Evolutionary conservation across 345 rosid species (phyloP).

Genomic region (Corymbia maculata): DNA sequence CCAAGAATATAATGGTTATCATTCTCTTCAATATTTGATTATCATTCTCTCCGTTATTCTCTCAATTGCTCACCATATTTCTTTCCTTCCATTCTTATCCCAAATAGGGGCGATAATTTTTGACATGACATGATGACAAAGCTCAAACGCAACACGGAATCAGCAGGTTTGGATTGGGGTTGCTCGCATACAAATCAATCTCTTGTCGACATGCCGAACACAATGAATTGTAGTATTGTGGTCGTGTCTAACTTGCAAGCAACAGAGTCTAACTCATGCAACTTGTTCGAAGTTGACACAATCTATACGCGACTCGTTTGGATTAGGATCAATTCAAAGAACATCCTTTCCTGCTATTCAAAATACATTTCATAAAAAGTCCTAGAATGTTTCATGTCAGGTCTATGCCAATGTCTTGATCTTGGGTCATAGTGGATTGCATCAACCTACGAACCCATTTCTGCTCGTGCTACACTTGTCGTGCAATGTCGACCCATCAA

Average conservation of each 20-base stretch:
- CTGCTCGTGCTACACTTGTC: background rate
- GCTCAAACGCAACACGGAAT: background rate
- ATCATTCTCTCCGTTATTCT: rapidly evolving
- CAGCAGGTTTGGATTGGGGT: background rate
- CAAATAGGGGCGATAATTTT: background rate
- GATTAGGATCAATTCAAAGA: too few species aligned
- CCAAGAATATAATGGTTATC: too few species aligned
- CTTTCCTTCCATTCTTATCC: rapidly evolving
- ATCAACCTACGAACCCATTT: background rate
- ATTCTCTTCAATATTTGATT: too few species aligned
- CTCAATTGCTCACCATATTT: rapidly evolving
- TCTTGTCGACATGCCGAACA: background rate
- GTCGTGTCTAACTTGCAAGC: rapidly evolving
- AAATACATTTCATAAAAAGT: background rate
- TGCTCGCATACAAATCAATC: rapidly evolving
- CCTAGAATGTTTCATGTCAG: rapidly evolving
- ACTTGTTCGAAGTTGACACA: too few species aligned
- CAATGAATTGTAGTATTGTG: rapidly evolving
- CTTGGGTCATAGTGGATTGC: rapidly evolving
- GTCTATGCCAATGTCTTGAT: rapidly evolving
- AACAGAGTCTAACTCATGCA: too few species aligned
- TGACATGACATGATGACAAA: too few species aligned
- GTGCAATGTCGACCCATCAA: background rate
- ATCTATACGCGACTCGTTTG: too few species aligned
- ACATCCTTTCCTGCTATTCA: too few species aligned